These are phyloP conservation scores for Glaciozyma antarctica DNA, from an alignment of 768 basidiomycete genomes.

Conservation along the genomic window DNA sequence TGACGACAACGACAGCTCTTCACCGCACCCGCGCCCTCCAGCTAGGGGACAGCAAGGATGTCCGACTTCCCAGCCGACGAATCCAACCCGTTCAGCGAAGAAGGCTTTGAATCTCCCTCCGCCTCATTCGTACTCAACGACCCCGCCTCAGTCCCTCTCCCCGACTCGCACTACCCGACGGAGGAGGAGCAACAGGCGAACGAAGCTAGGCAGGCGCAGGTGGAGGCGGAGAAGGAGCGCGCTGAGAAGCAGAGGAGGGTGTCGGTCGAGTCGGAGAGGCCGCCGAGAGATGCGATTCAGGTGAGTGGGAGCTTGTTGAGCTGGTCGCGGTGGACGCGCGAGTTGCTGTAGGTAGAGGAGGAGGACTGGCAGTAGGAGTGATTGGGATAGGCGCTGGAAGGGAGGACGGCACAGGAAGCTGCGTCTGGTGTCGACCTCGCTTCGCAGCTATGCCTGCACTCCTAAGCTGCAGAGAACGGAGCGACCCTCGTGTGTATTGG, in stretches of 20 bases:
- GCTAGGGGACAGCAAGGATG: too few relatives aligned
- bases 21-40: too few relatives aligned
- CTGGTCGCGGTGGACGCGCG: not conserved
- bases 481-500: too few relatives aligned
- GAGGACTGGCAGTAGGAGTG: too few relatives aligned
- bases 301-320: constrained; percentile 1
- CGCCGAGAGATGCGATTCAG: constrained; percentile 16
- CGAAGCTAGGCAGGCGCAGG: not conserved
- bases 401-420: not conserved
- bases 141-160: not conserved
- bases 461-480: too few relatives aligned
- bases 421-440: too few relatives aligned
- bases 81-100: not conserved
- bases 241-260: not conserved
- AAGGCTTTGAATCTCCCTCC: not conserved
- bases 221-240: not conserved
- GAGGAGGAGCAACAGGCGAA: not conserved
- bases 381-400: too few relatives aligned
- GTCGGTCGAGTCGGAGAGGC: constrained; percentile 1
- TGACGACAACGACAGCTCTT: too few relatives aligned
- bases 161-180: not conserved
- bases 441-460: too few relatives aligned
- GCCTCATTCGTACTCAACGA: not conserved
- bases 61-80: not conserved
- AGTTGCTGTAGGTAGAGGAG: not conserved